phyloP scores from a whole-genome alignment of 805 yeast species.

The Monosporozyma aerobia region DNA sequence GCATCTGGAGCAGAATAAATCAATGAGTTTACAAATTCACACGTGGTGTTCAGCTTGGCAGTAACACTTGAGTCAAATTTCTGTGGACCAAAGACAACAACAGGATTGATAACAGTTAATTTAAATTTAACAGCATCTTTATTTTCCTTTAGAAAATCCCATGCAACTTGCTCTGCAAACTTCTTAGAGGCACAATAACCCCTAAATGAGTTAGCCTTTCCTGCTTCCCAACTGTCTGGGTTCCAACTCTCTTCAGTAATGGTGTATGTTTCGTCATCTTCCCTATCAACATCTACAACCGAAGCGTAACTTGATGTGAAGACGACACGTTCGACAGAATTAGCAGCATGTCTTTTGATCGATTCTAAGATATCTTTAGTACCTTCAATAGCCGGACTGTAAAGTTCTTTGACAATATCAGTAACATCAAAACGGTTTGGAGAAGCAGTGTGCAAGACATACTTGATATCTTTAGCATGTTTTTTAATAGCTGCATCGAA shows the following conservation, averaged over 20 bases:
- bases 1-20: conserved; percentile 25
- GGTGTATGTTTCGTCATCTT: neutral
- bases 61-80: conserved; percentile 36
- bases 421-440: too few relatives aligned
- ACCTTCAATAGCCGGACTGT: too few relatives aligned
- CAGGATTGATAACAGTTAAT: conserved; percentile 43
- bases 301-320: conserved; percentile 48
- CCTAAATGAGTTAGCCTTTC: conserved; percentile 12
- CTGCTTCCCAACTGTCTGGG: conserved; percentile 20
- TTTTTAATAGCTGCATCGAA: too few relatives aligned
- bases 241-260: conserved; percentile 34
- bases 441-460: too few relatives aligned
- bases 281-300: conserved; percentile 23
- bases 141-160: conserved; percentile 37
- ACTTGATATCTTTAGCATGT: too few relatives aligned
- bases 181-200: conserved; percentile 52
- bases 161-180: conserved; percentile 51
- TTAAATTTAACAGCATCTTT: conserved; percentile 32
- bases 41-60: conserved; percentile 32
- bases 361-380: too few relatives aligned
- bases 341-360: too few relatives aligned
- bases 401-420: too few relatives aligned
- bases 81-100: conserved; percentile 53
- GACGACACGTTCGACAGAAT: too few relatives aligned
- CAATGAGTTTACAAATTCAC: conserved; percentile 26